phyloP scores from a whole-genome alignment of 441 rosid genomes.

The Erodium moschatum region DNA sequence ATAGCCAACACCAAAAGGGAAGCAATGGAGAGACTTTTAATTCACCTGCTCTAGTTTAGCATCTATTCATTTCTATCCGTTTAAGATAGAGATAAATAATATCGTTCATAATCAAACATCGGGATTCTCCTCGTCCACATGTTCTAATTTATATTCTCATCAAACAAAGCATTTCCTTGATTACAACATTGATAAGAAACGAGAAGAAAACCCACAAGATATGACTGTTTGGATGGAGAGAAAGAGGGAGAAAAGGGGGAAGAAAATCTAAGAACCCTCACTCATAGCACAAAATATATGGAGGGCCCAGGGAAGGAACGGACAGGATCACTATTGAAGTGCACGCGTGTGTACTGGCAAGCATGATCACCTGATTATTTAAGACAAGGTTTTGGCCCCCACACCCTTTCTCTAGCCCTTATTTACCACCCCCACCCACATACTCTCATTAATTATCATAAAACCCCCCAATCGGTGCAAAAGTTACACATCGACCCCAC shows the following conservation, averaged over 20 bases:
- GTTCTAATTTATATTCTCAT: too few relatives aligned
- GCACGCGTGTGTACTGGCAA: conserved; percentile 31
- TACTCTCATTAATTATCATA: not conserved
- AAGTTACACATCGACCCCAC: not conserved
- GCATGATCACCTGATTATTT: conserved; percentile 23
- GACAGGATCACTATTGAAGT: conserved; percentile 23
- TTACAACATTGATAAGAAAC: not conserved
- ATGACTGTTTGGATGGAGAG: not conserved
- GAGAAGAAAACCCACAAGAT: not conserved
- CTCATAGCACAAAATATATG: conserved; percentile 18
- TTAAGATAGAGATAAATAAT: too few relatives aligned
- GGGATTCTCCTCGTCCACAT: too few relatives aligned
- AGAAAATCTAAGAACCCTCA: conserved; percentile 5
- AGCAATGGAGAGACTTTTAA: too few relatives aligned
- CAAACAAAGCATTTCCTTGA: too few relatives aligned
- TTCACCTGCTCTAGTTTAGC: too few relatives aligned
- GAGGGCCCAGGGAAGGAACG: conserved; percentile 16
- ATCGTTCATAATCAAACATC: too few relatives aligned
- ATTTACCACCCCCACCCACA: conserved; percentile 1
- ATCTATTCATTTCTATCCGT: too few relatives aligned
- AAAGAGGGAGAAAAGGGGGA: not conserved
- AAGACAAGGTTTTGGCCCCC: not conserved
- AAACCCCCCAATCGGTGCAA: not conserved
- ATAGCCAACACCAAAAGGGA: too few relatives aligned
- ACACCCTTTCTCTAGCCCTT: conserved; percentile 7